Evolutionary conservation across 2,329 filamentous ascomycete genomes (phyloP).

Genomic region (Knufia fluminis): DNA sequence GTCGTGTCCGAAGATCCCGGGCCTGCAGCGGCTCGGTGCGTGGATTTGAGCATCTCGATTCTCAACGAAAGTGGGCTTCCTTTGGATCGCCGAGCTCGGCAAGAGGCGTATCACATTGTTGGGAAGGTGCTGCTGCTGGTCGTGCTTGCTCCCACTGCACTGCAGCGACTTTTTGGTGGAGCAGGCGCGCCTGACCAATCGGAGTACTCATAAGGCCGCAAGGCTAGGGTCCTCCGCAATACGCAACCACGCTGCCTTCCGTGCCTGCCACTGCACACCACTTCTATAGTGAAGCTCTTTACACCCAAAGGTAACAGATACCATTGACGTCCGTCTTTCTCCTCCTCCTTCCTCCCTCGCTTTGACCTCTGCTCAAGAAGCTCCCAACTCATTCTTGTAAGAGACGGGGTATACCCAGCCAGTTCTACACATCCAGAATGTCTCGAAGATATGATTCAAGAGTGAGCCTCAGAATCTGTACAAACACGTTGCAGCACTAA

Average conservation of each 20-base stretch:
- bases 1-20: conserved; percentile 30
- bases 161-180: background rate
- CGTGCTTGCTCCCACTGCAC: background rate
- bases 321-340: no score
- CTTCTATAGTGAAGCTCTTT: background rate
- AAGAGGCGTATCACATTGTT: no score
- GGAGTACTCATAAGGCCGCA: background rate
- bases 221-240: conserved; percentile 1
- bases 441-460: conserved; percentile 96
- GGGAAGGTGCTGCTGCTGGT: no score
- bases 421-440: conserved; percentile 49
- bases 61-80: background rate
- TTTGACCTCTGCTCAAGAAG: no score
- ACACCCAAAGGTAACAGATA: background rate
- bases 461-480: conserved; percentile 46
- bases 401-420: no score
- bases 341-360: no score
- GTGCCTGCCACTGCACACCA: background rate
- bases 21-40: conserved; percentile 50
- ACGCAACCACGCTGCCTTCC: conserved; percentile 7
- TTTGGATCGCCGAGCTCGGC: no score
- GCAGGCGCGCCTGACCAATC: conserved; percentile 7
- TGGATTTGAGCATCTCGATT: conserved; percentile 60
- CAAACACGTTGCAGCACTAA: conserved; percentile 11
- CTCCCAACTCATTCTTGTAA: no score